Percentiles rank a stretch among this genome's conserved stretches.
Evolutionary conservation across 1,284 basidiomycete species (phyloP).

Genomic region (Pholiota adiposa): DNA sequence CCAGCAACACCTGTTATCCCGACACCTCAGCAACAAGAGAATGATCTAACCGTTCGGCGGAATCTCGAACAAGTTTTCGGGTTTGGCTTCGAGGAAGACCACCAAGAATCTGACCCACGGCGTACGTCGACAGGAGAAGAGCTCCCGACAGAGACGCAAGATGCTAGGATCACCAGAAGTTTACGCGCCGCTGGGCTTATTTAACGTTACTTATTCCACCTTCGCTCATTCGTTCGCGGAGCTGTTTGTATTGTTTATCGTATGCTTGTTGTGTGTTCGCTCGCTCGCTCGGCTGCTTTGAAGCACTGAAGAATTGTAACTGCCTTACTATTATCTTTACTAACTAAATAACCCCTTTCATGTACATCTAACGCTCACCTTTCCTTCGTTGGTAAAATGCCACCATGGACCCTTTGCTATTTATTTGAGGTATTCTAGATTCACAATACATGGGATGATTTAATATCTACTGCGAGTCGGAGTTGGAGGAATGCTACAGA

Average conservation of each 20-base stretch:
- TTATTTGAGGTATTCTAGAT: constrained; percentile 1
- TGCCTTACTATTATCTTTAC: constrained; percentile 11
- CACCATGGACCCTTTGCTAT: not conserved
- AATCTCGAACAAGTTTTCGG: constrained; percentile 55
- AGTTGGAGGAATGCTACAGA: no score
- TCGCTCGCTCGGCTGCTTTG: not conserved
- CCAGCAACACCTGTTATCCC: constrained; percentile 37
- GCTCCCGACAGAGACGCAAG: constrained; percentile 37
- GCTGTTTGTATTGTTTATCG: not conserved
- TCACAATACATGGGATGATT: not conserved
- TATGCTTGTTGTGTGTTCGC: not conserved
- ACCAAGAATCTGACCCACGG: constrained; percentile 15
- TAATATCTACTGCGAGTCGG: no score
- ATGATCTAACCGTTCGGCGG: constrained; percentile 49
- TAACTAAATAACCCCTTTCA: not conserved
- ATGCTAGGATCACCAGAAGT: constrained; percentile 52
- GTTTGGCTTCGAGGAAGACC: constrained; percentile 32
- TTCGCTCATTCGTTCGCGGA: not conserved
- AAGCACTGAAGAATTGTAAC: not conserved
- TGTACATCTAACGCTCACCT: not conserved
- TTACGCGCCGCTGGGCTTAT: constrained; percentile 59
- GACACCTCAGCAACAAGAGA: constrained; percentile 48
- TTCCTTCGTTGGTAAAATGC: constrained; percentile 2
- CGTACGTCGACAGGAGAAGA: constrained; percentile 18
- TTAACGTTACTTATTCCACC: constrained; percentile 24